These are phyloP conservation scores for Metschnikowia rubicola DNA, from an alignment of 805 yeast genomes.

Conservation along the genomic window DNA sequence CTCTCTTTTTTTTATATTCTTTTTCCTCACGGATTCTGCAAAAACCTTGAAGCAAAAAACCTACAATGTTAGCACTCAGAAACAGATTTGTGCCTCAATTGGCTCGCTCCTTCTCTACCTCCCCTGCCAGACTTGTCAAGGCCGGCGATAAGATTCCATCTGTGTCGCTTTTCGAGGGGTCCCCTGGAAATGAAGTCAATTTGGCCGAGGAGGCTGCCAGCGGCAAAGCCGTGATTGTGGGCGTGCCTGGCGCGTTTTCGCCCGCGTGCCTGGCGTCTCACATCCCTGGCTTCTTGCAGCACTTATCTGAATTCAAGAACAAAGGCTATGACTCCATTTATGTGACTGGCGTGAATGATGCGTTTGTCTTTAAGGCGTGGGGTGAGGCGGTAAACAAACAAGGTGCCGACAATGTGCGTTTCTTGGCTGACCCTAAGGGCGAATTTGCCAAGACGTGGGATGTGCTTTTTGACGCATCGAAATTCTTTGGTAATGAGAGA, in stretches of 20 bases:
- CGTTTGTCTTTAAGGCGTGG: conserved; percentile 86
- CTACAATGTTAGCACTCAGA: conserved; percentile 5
- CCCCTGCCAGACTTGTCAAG: conserved; percentile 30
- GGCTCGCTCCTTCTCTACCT: conserved; percentile 20
- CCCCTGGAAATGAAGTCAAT: conserved; percentile 62
- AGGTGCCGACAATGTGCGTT: conserved; percentile 38
- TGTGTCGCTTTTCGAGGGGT: conserved; percentile 49
- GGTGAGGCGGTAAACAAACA: conserved; percentile 38
- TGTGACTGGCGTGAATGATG: conserved; percentile 80
- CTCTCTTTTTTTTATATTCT: background rate
- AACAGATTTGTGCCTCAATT: conserved; percentile 5
- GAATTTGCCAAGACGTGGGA: conserved; percentile 66
- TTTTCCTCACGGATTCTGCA: background rate
- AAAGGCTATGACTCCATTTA: conserved; percentile 65
- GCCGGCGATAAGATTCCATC: conserved; percentile 66
- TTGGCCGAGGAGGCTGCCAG: conserved; percentile 44
- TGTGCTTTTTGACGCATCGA: conserved; percentile 69
- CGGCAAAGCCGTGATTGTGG: conserved; percentile 52
- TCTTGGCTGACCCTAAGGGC: conserved; percentile 79
- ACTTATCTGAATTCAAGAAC: conserved; percentile 48
- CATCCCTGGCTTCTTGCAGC: conserved; percentile 67
- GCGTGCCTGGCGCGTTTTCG: conserved; percentile 65
- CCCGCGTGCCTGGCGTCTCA: conserved; percentile 74
- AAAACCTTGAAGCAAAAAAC: background rate
- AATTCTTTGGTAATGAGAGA: conserved; percentile 73